Base-by-base conservation (phyloP, 768 basidiomycete genomes). In the Brasilioporus rufonigricans region DNA sequence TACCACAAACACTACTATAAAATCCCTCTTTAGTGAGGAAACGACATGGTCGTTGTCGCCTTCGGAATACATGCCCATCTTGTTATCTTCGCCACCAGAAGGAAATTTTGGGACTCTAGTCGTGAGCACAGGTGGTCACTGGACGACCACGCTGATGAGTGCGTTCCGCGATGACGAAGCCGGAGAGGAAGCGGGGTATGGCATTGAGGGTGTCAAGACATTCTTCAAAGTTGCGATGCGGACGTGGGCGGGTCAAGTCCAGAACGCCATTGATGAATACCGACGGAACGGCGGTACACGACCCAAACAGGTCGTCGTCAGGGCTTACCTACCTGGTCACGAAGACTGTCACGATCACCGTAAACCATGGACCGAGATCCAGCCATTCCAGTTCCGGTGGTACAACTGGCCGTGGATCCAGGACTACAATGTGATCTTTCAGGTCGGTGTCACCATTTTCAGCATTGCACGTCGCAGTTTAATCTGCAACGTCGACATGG, bases 341-440 rank as follows among this genome's bases (percentile, higher is more conserved):
- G 85, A 87, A 54, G 75, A 83, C 51, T 87, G 86, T 57, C 84
- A 83, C 57, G 58, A 74, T n/a, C 59, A 65, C 48, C 67, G 69
- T 21, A 53, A 73, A 56, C 82, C 83, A n/a, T 80, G 77, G 78
- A 64, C 52, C 33, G 71, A 73, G 56, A 73, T 82, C 19, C 59
- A 71, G 56, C 77, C 78, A 2, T 78, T 74, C 53, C 54, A 58
- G 36, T 75, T 74, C 72, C 72, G 75, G 29, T 83, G 78, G 77
- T 87, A 80, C 63, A 87, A 88, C 62, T 87, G 86, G 86, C 78
- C 74, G 0, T 76, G 78, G 69, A 85, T 88, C 45, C 64, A 72
- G 65, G 74, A 77, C 54, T 82, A 80, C 55, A 87, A 88, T 55
- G 63, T 68, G n/a, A 66, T 78, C 14, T 85, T 87, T 61, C 71